Percentiles rank a stretch among this genome's conserved stretches.
Evolutionary conservation across 148 eudicot species (phyloP).

Genomic region (Heliamphora exappendiculata): DNA sequence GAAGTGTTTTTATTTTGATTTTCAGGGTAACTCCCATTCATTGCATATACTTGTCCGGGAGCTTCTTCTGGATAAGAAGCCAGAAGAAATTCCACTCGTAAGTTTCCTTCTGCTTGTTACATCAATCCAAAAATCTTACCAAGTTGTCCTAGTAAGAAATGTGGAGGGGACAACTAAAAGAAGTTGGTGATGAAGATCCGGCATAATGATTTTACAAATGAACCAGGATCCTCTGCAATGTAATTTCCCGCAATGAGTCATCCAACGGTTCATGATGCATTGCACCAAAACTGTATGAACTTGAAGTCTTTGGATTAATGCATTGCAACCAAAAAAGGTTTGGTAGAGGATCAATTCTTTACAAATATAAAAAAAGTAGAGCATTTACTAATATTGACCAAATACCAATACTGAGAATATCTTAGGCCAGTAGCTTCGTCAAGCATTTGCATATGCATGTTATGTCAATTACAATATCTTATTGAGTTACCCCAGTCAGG

Average conservation of each 20-base stretch:
- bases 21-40: conserved; percentile 44
- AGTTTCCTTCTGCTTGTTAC: conserved; percentile 26
- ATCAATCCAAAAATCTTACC: background rate
- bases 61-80: conserved; percentile 66
- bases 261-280: too few relatives aligned
- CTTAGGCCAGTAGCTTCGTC: background rate
- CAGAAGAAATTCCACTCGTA: conserved; percentile 74
- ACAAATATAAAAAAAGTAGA: background rate
- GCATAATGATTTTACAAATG: background rate
- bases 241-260: too few relatives aligned
- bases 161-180: background rate
- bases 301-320: too few relatives aligned
- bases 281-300: too few relatives aligned
- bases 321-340: too few relatives aligned
- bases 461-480: background rate
- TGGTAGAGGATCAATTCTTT: too few relatives aligned
- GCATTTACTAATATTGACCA: background rate
- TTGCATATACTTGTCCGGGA: conserved; percentile 57
- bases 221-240: too few relatives aligned
- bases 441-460: background rate
- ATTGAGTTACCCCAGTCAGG: background rate
- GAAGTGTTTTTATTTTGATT: background rate
- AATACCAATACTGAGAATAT: background rate
- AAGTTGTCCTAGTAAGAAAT: background rate
- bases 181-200: background rate